phyloP scores from a whole-genome alignment of 768 basidiomycete species.

The Trichaptum fuscoviolaceum region DNA sequence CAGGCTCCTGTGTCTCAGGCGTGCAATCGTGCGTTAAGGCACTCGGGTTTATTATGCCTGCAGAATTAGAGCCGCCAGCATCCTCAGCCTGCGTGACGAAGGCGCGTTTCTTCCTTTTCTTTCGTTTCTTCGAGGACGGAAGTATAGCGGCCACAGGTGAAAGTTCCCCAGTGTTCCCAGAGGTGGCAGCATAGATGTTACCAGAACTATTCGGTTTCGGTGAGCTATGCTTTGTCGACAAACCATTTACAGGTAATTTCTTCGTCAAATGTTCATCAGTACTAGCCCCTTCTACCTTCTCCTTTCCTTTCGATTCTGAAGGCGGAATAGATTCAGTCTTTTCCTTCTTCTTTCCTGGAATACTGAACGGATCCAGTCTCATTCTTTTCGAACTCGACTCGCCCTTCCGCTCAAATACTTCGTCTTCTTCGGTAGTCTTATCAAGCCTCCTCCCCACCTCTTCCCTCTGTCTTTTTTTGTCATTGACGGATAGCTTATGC shows the following conservation, averaged over 20 bases:
- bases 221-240: not conserved
- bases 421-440: slow-evolving; percentile 8
- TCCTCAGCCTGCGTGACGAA: not conserved
- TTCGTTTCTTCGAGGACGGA: slow-evolving; percentile 20
- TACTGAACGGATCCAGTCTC: not conserved
- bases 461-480: slow-evolving; percentile 42
- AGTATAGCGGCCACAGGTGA: not conserved
- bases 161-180: not conserved
- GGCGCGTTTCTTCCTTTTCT: slow-evolving; percentile 20
- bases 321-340: not conserved
- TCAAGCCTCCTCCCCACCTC: slow-evolving; percentile 28
- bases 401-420: not conserved
- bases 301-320: not conserved
- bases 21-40: slow-evolving; percentile 2
- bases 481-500: slow-evolving; percentile 46
- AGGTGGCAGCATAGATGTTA: not conserved
- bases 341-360: not conserved
- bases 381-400: not conserved
- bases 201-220: too few relatives aligned
- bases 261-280: not conserved
- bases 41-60: not conserved
- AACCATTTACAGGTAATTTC: not conserved
- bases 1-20: slow-evolving; percentile 14
- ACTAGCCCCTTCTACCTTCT: not conserved
- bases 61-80: not conserved